Base-by-base conservation (phyloP, 441 rosid genomes). In the Eutrema salsugineum region DNA sequence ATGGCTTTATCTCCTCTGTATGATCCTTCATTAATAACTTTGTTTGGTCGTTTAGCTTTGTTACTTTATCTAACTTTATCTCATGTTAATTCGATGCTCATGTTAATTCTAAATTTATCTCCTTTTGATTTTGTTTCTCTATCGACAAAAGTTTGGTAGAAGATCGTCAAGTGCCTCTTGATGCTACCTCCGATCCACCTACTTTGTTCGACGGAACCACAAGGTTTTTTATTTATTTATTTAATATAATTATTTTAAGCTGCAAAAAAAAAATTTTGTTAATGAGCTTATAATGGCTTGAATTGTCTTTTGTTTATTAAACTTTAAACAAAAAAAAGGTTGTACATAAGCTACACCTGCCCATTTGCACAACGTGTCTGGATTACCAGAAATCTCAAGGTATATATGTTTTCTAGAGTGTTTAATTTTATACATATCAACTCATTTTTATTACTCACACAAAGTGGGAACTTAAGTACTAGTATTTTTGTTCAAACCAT, bases 331-430 rank as follows among this genome's bases (percentile, higher is more conserved):
- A 63, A 11, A 35, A 15, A 71, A 68, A 91, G 97, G 85, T 74
- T 90, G 85, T 92, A 88, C 44, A 82, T 84, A 56, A 81, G 88
- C n/a, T 88, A 87, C 61, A 79, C 80, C 11, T 90, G 97, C 80
- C 94, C 97, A 6, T 88, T 78, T 50, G 94, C 91, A 0, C 96
- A 90, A 83, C 97, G 93, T 51, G 90, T 80, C 77, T 90, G 96
- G 96, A 87, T 92, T 68, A 80, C 91, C 16, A 79, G 93, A 62
- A 92, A 90, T 81, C 75, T 71, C 72, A 92, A 92, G 97, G 97
- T 90, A 63, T 20, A 77, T 48, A 50, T 54, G 20, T 12, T 11
- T 2, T 1, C 6, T 30, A 3, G 6, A 30, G 33, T 30, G 33
- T 28, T 28, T 28, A 28, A 28, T 28, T 1, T 28, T 28, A 28